Conservation (phyloP, 257 asterid genomes). For the Leonotis leonurus region DNA sequence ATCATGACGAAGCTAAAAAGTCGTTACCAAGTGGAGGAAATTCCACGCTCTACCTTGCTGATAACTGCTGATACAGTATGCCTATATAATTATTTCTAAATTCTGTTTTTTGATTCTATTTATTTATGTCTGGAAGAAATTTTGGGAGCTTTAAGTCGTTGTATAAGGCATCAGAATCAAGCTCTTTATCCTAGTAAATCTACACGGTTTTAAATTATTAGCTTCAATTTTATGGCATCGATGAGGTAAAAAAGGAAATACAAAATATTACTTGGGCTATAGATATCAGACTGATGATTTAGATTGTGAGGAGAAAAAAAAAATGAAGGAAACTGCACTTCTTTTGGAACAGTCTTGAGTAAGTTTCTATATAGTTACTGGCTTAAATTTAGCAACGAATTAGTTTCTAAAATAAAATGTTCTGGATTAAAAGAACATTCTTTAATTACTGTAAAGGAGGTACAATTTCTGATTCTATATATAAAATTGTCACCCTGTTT, state of each 20-base stretch:
- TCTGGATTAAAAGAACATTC: not conserved
- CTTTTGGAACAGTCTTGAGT: not conserved
- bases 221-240: not conserved
- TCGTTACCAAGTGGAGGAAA: slow-evolving; percentile 26
- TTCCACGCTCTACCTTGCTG: slow-evolving; percentile 44
- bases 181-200: not conserved
- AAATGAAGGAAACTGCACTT: not conserved
- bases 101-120: not conserved
- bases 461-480: not conserved
- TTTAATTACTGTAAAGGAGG: not conserved
- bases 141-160: not conserved
- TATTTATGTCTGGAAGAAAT: not conserved
- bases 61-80: slow-evolving; percentile 91
- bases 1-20: slow-evolving; percentile 41
- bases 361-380: not conserved
- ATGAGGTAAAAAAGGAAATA: not conserved
- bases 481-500: not conserved
- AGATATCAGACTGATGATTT: not conserved
- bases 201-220: not conserved
- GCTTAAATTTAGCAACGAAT: not conserved
- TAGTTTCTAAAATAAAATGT: not conserved
- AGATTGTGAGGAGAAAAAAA: not conserved
- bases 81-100: slow-evolving; percentile 2
- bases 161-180: not conserved
- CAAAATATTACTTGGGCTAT: not conserved